Base-by-base conservation (phyloP, 2,329 filamentous ascomycete genomes). In the Colletotrichum cuscutae region DNA sequence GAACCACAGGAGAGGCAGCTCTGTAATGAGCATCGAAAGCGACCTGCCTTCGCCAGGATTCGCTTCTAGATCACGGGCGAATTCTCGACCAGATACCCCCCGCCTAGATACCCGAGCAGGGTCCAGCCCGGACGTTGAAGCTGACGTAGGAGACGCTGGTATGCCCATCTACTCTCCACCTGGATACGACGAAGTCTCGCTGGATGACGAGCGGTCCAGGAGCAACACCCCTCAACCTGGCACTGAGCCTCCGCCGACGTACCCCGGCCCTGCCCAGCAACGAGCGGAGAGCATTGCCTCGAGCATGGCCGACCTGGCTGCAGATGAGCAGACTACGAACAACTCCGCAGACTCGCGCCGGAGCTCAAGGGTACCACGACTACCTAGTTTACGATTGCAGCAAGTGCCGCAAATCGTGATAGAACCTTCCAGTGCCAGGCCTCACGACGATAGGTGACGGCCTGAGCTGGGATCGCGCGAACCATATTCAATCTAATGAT, bases 321-420 rank as follows among this genome's bases (percentile, higher is more conserved):
- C 68, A 7, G 70, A 59, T 37, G 62, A 57, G 54, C 68, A 46
- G 5, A 58, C 64, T 19, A 78, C 80, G 22, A 3, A 54, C 37
- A n/a, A 78, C 79, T 1, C 79, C 80, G 37, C 60, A 56, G 22
- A 68, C 54, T 22, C 71, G 52, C 57, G 73, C 52, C 62, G 63
- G 49, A n/a, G 74, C 15, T 78, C 80, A 13, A 82, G 82, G 52
- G 82, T 81, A 7, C 87, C 87, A 0, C 87, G 86, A 74, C 80
- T 91, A 60, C 89, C 89, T 2, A 89, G 86, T 75, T 76, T 91
- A 75, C 83, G 85, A 60, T 81, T 91, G 37, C 77, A 79, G 22
- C 78, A 78, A 32, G 79, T 91, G 30, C 90, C 90, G 3, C 86
- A 87, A 75, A 92, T 92, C 77, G 86, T 90, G 30, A 86, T 91